Conservation (phyloP, 2,329 filamentous ascomycete genomes). For the Chaetothyriales sp. region DNA sequence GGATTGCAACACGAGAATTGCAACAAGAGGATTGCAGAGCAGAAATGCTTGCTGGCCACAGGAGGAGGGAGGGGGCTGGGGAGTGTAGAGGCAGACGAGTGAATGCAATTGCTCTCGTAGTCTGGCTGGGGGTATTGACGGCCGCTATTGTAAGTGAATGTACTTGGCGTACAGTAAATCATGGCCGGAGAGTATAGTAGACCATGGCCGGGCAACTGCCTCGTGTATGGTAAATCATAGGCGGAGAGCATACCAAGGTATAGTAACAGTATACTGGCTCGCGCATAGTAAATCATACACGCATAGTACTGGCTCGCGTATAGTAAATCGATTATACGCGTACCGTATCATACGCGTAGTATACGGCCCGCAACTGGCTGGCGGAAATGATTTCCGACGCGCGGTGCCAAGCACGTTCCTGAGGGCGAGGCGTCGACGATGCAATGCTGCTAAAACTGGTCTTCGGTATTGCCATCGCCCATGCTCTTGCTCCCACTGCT, state of each 20-base stretch:
- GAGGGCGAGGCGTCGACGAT: neutral
- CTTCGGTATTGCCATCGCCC: constrained; percentile 87
- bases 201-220: too few species aligned
- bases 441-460: constrained; percentile 14
- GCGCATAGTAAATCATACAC: neutral
- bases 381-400: neutral
- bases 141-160: neutral
- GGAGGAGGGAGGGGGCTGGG: too few species aligned
- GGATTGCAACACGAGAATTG: neutral
- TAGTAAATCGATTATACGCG: neutral
- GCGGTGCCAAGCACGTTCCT: neutral
- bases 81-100: neutral
- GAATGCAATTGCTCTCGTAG: neutral
- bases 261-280: too few species aligned
- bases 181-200: too few species aligned
- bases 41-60: neutral
- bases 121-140: neutral
- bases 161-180: too few species aligned
- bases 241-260: too few species aligned
- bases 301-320: neutral
- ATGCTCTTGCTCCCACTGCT: constrained; percentile 83
- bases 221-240: too few species aligned
- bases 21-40: neutral
- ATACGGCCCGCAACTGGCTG: neutral
- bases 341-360: too few species aligned